phyloP scores from a whole-genome alignment of 2,329 filamentous ascomycete species.

The Aureobasidium sp. region DNA sequence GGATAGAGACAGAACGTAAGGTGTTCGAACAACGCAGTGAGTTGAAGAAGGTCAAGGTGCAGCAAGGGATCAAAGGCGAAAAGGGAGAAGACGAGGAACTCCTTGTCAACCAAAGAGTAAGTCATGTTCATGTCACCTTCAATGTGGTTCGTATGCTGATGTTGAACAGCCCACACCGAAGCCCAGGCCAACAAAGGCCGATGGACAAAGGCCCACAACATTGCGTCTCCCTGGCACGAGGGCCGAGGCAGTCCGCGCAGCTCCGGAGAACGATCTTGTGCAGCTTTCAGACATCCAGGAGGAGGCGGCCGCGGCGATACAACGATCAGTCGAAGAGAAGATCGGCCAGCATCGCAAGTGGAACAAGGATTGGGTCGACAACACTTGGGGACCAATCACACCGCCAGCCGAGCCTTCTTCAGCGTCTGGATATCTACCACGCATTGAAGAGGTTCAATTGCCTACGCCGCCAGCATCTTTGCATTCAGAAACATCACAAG shows the following conservation, averaged over 20 bases:
- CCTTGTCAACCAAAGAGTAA: slow-evolving; percentile 80
- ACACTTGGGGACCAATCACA: slow-evolving; percentile 77
- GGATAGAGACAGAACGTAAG: slow-evolving; percentile 64
- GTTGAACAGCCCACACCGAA: slow-evolving; percentile 30
- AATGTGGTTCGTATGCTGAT: slow-evolving; percentile 20
- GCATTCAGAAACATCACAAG: slow-evolving; percentile 35
- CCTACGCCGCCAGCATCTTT: slow-evolving; percentile 42
- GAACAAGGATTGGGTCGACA: slow-evolving; percentile 84
- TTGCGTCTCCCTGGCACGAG: slow-evolving; percentile 43
- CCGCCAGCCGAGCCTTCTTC: slow-evolving; percentile 56
- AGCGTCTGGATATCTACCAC: slow-evolving; percentile 24
- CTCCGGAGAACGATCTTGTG: slow-evolving; percentile 70
- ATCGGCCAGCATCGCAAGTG: slow-evolving; percentile 82
- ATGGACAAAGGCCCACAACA: slow-evolving; percentile 58
- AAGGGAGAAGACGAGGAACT: slow-evolving; percentile 91
- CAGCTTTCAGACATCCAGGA: slow-evolving; percentile 68
- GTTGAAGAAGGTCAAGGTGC: slow-evolving; percentile 82
- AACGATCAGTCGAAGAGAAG: slow-evolving; percentile 76
- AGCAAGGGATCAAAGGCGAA: slow-evolving; percentile 70
- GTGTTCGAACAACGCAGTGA: slow-evolving; percentile 77
- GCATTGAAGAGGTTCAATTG: slow-evolving; percentile 26
- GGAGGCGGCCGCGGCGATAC: slow-evolving; percentile 75
- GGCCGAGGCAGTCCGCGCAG: slow-evolving; percentile 53
- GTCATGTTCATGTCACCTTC: slow-evolving; percentile 22
- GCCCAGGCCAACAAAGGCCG: slow-evolving; percentile 50